phyloP scores from a whole-genome alignment of 192 early-diverging fungal genomes.

The Gorgonomyces haynaldii region DNA sequence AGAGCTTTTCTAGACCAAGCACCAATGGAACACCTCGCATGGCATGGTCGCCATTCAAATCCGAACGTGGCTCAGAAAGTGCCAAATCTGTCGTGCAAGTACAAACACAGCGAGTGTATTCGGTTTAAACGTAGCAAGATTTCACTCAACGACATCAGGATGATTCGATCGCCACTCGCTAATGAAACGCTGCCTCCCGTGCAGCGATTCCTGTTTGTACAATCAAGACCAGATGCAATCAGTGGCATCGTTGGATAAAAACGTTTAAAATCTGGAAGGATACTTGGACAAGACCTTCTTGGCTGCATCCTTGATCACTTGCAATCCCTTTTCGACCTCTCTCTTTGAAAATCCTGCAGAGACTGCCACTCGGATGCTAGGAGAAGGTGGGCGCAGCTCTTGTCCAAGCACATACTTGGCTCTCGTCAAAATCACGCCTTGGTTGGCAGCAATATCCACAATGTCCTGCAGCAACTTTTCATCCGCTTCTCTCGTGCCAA shows the following conservation, averaged over 20 bases:
- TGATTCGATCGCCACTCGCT: constrained; percentile 38
- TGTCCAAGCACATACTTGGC: constrained; percentile 81
- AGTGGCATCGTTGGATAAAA: constrained; percentile 2
- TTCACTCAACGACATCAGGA: constrained; percentile 30
- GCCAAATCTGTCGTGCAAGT: neutral
- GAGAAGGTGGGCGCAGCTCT: constrained; percentile 57
- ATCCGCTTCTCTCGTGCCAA: constrained; percentile 50
- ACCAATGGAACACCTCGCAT: constrained; percentile 2
- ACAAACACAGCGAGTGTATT: neutral
- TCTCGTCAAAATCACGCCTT: constrained; percentile 74
- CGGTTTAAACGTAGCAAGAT: constrained; percentile 19
- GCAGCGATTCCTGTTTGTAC: constrained; percentile 38
- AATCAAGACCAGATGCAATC: constrained; percentile 8
- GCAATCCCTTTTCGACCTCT: constrained; percentile 76
- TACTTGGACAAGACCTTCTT: neutral
- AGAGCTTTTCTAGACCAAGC: neutral
- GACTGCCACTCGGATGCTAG: constrained; percentile 75
- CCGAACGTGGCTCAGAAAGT: neutral
- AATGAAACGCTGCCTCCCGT: constrained; percentile 35
- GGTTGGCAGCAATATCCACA: constrained; percentile 65
- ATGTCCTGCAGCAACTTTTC: constrained; percentile 68
- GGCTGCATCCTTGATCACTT: constrained; percentile 58
- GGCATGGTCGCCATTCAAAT: neutral
- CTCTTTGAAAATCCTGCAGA: constrained; percentile 63
- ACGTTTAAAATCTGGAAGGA: too few species aligned